phyloP scores from a whole-genome alignment of 805 yeast genomes.

The Hanseniaspora lindneri region DNA sequence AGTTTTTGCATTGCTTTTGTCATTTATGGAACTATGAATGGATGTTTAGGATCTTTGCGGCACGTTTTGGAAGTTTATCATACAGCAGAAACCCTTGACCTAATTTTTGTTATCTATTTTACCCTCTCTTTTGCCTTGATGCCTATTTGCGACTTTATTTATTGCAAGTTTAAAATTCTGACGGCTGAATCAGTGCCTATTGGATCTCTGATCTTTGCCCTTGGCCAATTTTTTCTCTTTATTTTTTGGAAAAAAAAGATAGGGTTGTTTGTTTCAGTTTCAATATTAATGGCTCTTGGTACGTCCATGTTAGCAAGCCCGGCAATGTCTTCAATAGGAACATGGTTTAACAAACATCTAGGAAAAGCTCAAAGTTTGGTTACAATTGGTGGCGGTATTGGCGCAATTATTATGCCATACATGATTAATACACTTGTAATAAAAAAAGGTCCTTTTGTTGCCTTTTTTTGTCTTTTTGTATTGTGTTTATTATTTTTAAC shows the following conservation, averaged over 20 bases:
- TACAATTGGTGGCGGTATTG: constrained; percentile 41
- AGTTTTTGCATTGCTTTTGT: constrained; percentile 1
- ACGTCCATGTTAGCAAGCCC: constrained; percentile 33
- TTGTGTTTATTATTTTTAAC: constrained; percentile 26
- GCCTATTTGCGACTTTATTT: background rate
- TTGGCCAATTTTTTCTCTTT: background rate
- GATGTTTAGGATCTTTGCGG: background rate
- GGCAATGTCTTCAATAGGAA: constrained; percentile 33
- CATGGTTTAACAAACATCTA: constrained; percentile 35
- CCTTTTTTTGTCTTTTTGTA: constrained; percentile 37
- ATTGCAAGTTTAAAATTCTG: background rate
- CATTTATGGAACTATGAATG: constrained; percentile 8
- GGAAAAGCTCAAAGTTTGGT: constrained; percentile 37
- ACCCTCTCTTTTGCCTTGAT: background rate
- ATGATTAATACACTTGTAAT: constrained; percentile 33
- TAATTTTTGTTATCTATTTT: background rate
- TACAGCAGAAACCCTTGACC: background rate
- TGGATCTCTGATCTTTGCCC: background rate
- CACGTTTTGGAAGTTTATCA: background rate
- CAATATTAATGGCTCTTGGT: background rate
- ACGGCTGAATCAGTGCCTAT: background rate
- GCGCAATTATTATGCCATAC: constrained; percentile 38
- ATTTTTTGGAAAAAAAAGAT: background rate
- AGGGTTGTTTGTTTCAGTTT: background rate
- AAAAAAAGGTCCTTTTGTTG: constrained; percentile 41